Evolutionary conservation across 129 eudicot species (phyloP), one percentile per base, ranked within the genome.

Genomic region (Flaveria ramosissima): DNA sequence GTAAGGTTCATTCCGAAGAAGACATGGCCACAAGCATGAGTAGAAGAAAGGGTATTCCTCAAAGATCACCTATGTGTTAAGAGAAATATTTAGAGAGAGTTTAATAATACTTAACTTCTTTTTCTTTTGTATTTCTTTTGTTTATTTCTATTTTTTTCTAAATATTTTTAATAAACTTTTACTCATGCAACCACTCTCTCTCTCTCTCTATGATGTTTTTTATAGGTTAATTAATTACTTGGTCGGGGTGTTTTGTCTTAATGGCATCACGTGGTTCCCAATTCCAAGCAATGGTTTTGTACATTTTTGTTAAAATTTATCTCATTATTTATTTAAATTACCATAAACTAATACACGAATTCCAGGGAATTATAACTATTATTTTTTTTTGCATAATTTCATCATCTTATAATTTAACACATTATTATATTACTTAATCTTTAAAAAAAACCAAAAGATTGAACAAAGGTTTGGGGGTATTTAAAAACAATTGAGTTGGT

Each of bases 251-350:
- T 84, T 89, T 92, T 87, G 96, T 89, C 93, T 87, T 94, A 88
- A 91, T 87, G 97, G 97, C 88, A 78, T 89, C 99, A 95, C 99
- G 96, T 95, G 97, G 85, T 86, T 86, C 88, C 92, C 93, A 89
- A 77, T 87, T 91, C 98, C 96, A 87, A 89, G 92, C 83, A 74
- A 80, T 78, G 78, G 85, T 85, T 83, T 86, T 84, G 94, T 84
- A 85, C 76, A 81, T 78, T 84, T 83, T 73, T 56, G 64, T 50
- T 14, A 73, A 51, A 36, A 55, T 64, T 26, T 68, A 74, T 46
- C 50, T 48, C 51, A 62, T 57, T 78, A 53, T 73, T 69, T 61
- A 68, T 20, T 74, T 48, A 47, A 68, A 7, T 45, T 50, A 24
- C 42, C 20, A 56, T 24, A 39, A 66, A 42, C 51, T 78, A 73